Conservation (phyloP, 176 grass and related monocot species). For the Neostapfia colusana region DNA sequence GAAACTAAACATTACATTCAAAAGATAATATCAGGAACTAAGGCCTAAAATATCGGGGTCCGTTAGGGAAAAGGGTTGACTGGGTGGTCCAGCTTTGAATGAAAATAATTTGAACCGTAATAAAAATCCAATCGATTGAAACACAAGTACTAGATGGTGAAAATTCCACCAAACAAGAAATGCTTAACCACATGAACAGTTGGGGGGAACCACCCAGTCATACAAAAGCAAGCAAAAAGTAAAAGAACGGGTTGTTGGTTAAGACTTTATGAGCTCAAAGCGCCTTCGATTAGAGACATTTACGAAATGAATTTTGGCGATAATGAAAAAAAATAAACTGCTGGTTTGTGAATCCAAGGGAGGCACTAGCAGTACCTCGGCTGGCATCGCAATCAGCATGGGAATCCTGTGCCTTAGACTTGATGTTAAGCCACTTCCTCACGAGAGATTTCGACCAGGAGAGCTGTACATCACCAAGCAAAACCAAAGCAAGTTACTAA, state of each 20-base stretch:
- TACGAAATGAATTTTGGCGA: background rate
- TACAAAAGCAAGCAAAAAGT: conserved; percentile 20
- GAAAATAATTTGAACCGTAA: conserved; percentile 3
- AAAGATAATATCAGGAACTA: too few relatives aligned
- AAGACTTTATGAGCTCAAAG: background rate
- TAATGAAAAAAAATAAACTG: background rate
- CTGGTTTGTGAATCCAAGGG: background rate
- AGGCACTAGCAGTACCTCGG: conserved; percentile 52
- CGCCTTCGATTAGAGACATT: background rate
- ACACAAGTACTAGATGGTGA: background rate
- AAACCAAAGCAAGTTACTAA: conserved; percentile 29
- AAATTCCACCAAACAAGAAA: conserved; percentile 6
- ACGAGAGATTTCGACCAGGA: conserved; percentile 95
- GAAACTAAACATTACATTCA: background rate
- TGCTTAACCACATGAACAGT: conserved; percentile 9
- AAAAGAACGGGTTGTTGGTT: background rate
- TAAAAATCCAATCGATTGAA: too few relatives aligned
- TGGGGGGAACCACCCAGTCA: background rate
- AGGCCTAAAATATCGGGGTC: background rate
- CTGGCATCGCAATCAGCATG: conserved; percentile 59
- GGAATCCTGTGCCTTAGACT: conserved; percentile 73
- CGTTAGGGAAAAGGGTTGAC: too few relatives aligned
- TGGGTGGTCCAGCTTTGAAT: conserved; percentile 35
- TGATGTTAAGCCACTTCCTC: conserved; percentile 96
- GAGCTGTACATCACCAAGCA: conserved; percentile 44